Evolutionary conservation across 805 yeast genomes (phyloP), one percentile per base, ranked within the genome.

Genomic region (Yarrowia sp.): DNA sequence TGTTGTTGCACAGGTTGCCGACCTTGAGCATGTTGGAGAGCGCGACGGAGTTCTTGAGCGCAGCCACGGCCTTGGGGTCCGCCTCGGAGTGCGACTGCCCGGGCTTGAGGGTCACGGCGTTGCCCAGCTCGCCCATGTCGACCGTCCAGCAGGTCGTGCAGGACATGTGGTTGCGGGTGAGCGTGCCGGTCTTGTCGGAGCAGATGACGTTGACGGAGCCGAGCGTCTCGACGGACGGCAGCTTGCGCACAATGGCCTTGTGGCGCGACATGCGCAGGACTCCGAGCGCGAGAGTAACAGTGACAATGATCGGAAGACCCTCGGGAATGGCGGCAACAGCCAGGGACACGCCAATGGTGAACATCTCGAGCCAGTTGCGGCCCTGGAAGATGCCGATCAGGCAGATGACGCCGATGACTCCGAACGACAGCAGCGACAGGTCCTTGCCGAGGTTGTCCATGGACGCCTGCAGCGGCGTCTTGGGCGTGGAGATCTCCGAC

Each of bases 291-390:
- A 94, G 78, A 0, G 99, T 94, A 9, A 94, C 99, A 6, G 99
- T 93, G 39, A 94, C 99, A 72, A 94, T 94, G 69, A 94, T 94
- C 0, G 99, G 99, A 67, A 94, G 81, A 61, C 99, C 99, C 75
- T 94, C 99, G 5, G 99, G 99, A 68, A 94, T 94, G 3, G 99
- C 99, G 56, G 99, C 99, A 18, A 94, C 99, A 2, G 99, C 99
- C 65, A 94, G 79, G 1, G 97, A 91, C 9, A 94, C 99, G 1
- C 97, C 90, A 63, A 94, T 91, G 73, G 93, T 97, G 76, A 94
- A 93, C 97, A 96, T 94, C 66, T 94, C 98, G 63, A 94, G 80
- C 97, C 97, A 92, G 9, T 88, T 81, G 65, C 96, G 87, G 53
- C 99, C 98, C 76, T 94, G 97, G 51, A 90, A 63, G 19, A 94